Conservation (phyloP, 1,139 yeast genomes). For the Saccharomyces pastorianus region DNA sequence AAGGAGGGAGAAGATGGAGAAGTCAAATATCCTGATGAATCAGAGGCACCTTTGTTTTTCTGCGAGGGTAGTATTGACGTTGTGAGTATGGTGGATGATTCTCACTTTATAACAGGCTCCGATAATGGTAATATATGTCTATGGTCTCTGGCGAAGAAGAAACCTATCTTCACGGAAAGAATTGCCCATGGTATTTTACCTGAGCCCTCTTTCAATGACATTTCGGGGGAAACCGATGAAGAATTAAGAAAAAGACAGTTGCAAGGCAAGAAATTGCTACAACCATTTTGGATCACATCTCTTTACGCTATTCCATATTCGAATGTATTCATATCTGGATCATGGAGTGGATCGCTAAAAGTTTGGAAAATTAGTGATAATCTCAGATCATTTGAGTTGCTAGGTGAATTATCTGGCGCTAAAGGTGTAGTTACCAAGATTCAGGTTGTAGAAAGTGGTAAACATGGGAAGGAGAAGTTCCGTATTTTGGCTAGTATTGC, state of each 20-base stretch:
- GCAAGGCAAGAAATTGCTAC: constrained; percentile 43
- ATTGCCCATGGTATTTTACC: constrained; percentile 74
- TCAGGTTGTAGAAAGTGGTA: constrained; percentile 52
- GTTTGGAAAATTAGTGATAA: constrained; percentile 71
- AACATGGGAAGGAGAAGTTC: constrained; percentile 41
- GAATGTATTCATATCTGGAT: constrained; percentile 78
- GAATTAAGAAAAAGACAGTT: constrained; percentile 42
- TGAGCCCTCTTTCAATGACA: constrained; percentile 38
- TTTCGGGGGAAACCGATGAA: constrained; percentile 59
- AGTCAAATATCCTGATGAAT: constrained; percentile 20
- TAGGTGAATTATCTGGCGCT: constrained; percentile 51
- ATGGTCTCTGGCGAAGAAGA: constrained; percentile 88
- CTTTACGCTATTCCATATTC: constrained; percentile 83
- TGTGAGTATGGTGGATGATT: constrained; percentile 85
- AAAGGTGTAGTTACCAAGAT: constrained; percentile 69
- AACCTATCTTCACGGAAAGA: constrained; percentile 64
- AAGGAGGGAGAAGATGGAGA: constrained; percentile 29
- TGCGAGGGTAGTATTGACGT: constrained; percentile 88
- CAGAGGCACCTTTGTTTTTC: constrained; percentile 36
- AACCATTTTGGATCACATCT: constrained; percentile 82
- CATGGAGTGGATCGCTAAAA: constrained; percentile 69
- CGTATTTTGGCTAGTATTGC: constrained; percentile 60
- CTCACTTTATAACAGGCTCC: constrained; percentile 87
- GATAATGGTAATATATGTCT: constrained; percentile 84
- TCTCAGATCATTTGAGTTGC: constrained; percentile 47